These are phyloP conservation scores for Aspergillus pseudonomiae DNA, from an alignment of 2,329 filamentous ascomycete genomes.

Conservation along the genomic window DNA sequence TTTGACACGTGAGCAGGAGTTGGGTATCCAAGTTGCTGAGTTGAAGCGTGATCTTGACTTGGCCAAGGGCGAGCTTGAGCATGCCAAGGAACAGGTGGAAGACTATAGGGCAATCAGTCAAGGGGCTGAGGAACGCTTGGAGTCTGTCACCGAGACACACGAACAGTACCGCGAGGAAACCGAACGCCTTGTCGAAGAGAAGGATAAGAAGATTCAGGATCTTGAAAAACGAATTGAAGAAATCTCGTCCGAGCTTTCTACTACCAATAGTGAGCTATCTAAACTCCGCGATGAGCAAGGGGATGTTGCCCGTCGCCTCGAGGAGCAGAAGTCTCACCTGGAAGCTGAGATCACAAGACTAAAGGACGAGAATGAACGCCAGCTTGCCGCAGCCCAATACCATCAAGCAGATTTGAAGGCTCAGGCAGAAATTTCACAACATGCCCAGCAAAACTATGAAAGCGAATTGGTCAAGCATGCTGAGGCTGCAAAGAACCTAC, in stretches of 20 bases:
- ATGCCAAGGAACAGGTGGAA: constrained; percentile 77
- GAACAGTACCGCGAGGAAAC: constrained; percentile 89
- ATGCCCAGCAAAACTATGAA: constrained; percentile 94
- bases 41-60: constrained; percentile 86
- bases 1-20: constrained; percentile 72
- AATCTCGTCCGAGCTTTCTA: constrained; percentile 77
- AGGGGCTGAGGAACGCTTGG: constrained; percentile 81
- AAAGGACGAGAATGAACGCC: constrained; percentile 80
- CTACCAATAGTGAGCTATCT: constrained; percentile 80
- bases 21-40: constrained; percentile 81
- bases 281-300: constrained; percentile 78
- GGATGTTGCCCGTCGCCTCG: constrained; percentile 69
- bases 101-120: constrained; percentile 89
- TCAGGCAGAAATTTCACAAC: constrained; percentile 89
- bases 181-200: constrained; percentile 73
- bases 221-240: constrained; percentile 83
- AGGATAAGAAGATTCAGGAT: constrained; percentile 77
- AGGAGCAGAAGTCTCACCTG: constrained; percentile 79
- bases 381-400: constrained; percentile 76
- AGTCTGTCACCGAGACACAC: constrained; percentile 75
- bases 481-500: constrained; percentile 85
- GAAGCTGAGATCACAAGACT: constrained; percentile 79
- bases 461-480: constrained; percentile 92
- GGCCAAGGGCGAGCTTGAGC: constrained; percentile 76
- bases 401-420: constrained; percentile 90